Conservation (phyloP, 2,329 filamentous ascomycete genomes). For the Ophiocordyceps sinensis region DNA sequence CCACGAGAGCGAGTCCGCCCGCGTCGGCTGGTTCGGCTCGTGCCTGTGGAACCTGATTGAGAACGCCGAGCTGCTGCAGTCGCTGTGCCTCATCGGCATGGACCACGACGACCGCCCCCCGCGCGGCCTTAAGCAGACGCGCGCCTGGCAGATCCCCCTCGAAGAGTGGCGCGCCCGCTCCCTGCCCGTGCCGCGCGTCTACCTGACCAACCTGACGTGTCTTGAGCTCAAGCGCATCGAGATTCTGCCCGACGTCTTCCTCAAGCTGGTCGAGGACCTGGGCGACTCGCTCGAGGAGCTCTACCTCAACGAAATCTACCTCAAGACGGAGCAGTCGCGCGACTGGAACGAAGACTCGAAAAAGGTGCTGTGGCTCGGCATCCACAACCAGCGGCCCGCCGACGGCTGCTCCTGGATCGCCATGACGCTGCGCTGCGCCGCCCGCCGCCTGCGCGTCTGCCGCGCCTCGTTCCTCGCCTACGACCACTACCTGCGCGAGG, state of each 20-base stretch:
- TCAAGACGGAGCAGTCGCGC: constrained; percentile 24
- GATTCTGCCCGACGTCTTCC: constrained; percentile 20
- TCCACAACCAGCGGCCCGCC: constrained; percentile 25
- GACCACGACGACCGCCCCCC: constrained; percentile 24
- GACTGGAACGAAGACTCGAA: constrained; percentile 17
- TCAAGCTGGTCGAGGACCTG: constrained; percentile 18
- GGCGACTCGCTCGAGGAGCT: constrained; percentile 26
- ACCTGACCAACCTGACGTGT: constrained; percentile 22
- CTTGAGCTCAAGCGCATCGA: constrained; percentile 30
- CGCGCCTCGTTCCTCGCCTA: constrained; percentile 30
- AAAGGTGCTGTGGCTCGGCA: constrained; percentile 28
- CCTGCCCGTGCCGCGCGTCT: constrained; percentile 21
- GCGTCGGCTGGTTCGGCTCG: constrained; percentile 24
- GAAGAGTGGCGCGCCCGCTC: constrained; percentile 25
- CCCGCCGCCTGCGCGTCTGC: constrained; percentile 23
- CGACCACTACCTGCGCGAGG: constrained; percentile 22
- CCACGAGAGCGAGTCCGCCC: constrained; percentile 21
- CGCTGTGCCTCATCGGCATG: constrained; percentile 32
- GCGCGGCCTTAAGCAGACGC: constrained; percentile 22
- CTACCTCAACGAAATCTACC: constrained; percentile 29
- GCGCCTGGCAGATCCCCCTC: constrained; percentile 17
- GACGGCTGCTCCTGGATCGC: constrained; percentile 26
- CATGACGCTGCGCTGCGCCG: constrained; percentile 21
- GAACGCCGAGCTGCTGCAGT: constrained; percentile 27
- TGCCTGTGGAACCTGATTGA: constrained; percentile 35